Evolutionary conservation across 805 yeast genomes (phyloP).

Genomic region (Metschnikowia kofuensis): DNA sequence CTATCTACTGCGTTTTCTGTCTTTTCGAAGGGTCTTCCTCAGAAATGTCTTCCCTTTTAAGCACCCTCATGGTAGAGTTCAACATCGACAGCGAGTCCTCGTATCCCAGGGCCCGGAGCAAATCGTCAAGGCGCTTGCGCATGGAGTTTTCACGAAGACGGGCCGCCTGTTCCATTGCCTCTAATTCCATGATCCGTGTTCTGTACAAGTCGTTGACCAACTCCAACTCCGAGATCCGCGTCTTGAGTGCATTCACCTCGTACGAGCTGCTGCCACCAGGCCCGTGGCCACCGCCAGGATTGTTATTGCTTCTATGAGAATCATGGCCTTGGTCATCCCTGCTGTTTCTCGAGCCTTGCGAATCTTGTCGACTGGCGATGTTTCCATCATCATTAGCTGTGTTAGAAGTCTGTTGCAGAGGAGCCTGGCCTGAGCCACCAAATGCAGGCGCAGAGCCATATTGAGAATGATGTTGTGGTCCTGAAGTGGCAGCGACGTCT

Average conservation of each 20-base stretch:
- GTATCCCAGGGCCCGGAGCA: conserved; percentile 28
- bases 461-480: not conserved
- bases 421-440: not conserved
- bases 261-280: conserved; percentile 17
- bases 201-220: conserved; percentile 85
- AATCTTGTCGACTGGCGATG: not conserved
- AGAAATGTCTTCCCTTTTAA: conserved; percentile 13
- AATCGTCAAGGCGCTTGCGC: conserved; percentile 48
- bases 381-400: not conserved
- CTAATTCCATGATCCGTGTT: conserved; percentile 79
- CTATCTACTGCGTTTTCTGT: conserved; percentile 2
- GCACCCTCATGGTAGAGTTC: conserved; percentile 9
- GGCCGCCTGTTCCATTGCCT: conserved; percentile 59
- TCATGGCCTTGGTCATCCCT: conserved; percentile 2
- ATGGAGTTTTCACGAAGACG: conserved; percentile 48
- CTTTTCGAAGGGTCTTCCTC: conserved; percentile 12
- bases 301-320: conserved; percentile 1
- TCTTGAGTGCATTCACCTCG: conserved; percentile 49
- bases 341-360: not conserved
- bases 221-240: conserved; percentile 84
- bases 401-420: not conserved
- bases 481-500: not conserved
- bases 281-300: conserved; percentile 1
- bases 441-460: conserved; percentile 4
- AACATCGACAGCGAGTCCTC: conserved; percentile 12